Percentiles rank a stretch among this genome's conserved stretches.
These are phyloP conservation scores for Lasiosphaeria miniovina DNA, from an alignment of 495 filamentous ascomycete genomes.

Conservation along the genomic window DNA sequence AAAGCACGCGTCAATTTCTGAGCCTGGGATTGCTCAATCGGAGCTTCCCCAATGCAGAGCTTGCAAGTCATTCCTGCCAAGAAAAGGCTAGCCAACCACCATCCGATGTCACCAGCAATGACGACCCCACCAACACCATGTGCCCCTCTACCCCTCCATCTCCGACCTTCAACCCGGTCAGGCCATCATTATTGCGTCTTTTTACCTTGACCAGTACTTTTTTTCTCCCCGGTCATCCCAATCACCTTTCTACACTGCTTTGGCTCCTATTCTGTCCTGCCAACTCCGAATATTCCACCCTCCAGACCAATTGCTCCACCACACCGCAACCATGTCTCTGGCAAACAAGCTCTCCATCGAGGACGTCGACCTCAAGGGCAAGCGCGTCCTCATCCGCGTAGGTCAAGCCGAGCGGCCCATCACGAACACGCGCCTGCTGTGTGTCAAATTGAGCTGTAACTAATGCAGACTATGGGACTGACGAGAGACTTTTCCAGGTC, in stretches of 20 bases:
- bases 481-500: conserved; percentile 56
- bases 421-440: neutral
- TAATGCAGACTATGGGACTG: conserved; percentile 7
- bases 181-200: conserved; percentile 24
- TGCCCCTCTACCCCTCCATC: conserved; percentile 32
- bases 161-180: conserved; percentile 14
- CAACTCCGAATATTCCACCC: neutral
- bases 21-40: conserved; percentile 15
- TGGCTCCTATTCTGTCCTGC: conserved; percentile 1
- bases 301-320: conserved; percentile 15
- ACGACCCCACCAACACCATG: conserved; percentile 21
- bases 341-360: conserved; percentile 96
- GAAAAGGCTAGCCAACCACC: conserved; percentile 24
- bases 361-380: conserved; percentile 94
- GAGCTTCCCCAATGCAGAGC: conserved; percentile 6
- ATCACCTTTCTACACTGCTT: conserved; percentile 1
- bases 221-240: conserved; percentile 1
- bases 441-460: neutral
- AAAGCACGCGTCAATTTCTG: neutral
- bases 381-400: conserved; percentile 95
- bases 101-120: conserved; percentile 28
- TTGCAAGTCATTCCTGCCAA: conserved; percentile 12
- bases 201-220: conserved; percentile 13
- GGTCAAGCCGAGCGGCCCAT: conserved; percentile 31
- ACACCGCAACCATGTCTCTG: conserved; percentile 77